phyloP scores from a whole-genome alignment of 2,329 filamentous ascomycete species.

The Penicillium sclerotigenum region DNA sequence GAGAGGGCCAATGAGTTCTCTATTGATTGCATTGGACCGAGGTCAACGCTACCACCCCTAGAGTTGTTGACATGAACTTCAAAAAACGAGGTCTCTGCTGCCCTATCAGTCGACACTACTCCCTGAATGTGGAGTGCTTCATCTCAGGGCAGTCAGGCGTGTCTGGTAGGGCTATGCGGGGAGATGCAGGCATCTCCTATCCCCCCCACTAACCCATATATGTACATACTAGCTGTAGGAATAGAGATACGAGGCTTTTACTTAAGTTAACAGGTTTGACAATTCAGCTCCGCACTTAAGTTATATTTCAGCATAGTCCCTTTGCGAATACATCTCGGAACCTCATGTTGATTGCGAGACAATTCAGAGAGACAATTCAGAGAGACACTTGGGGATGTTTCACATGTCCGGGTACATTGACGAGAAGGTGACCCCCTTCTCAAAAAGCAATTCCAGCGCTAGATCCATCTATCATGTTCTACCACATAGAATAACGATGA shows the following conservation, averaged over 20 bases:
- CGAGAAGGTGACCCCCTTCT: not conserved
- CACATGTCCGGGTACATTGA: not conserved
- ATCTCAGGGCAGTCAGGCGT: not conserved
- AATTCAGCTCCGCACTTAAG: not conserved
- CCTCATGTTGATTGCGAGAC: not conserved
- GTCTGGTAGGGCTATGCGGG: not conserved
- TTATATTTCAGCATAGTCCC: not conserved
- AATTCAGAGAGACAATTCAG: not conserved
- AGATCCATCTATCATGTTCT: not conserved
- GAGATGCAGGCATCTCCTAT: conserved; percentile 22
- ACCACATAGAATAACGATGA: not conserved
- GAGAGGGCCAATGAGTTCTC: conserved; percentile 30
- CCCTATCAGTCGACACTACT: not conserved
- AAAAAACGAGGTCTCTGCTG: not conserved
- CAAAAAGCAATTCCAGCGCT: not conserved
- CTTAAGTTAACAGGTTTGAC: not conserved
- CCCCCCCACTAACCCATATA: conserved; percentile 1
- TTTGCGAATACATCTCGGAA: not conserved
- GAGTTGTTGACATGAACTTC: not conserved
- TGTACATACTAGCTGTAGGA: conserved; percentile 15
- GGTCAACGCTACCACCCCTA: not conserved
- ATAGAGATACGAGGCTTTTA: not conserved
- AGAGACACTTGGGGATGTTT: not conserved
- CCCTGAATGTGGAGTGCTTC: not conserved
- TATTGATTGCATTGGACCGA: conserved; percentile 2